These are phyloP conservation scores for Omphalea diandra DNA, from an alignment of 441 rosid genomes.

Conservation along the genomic window DNA sequence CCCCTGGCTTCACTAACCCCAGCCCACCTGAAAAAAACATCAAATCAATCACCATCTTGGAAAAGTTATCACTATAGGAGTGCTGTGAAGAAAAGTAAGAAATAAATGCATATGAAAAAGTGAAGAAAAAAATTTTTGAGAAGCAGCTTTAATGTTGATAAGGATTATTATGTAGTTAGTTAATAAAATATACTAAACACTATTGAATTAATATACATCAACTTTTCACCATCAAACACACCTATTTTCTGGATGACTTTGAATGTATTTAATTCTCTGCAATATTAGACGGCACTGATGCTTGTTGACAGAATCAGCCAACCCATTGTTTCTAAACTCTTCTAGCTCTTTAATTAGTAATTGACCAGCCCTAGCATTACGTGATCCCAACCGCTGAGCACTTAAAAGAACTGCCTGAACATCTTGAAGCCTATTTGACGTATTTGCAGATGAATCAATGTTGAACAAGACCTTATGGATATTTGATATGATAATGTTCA, in stretches of 20 bases:
- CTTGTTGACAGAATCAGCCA: constrained; percentile 93
- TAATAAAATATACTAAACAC: not conserved
- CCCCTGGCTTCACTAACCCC: constrained; percentile 98
- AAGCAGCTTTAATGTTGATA: not conserved
- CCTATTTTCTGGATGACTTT: constrained; percentile 74
- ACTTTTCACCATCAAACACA: constrained; percentile 31
- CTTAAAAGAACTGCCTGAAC: constrained; percentile 93
- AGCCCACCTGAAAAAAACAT: constrained; percentile 76
- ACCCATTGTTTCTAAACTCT: constrained; percentile 74
- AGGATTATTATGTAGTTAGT: not conserved
- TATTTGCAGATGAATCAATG: constrained; percentile 71
- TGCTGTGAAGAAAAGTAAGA: no score
- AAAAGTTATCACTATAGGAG: not conserved
- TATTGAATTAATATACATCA: constrained; percentile 3
- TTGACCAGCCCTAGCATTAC: constrained; percentile 81
- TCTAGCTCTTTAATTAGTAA: constrained; percentile 87
- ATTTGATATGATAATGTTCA: constrained; percentile 78
- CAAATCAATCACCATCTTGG: constrained; percentile 11
- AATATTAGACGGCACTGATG: constrained; percentile 92
- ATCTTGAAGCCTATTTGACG: constrained; percentile 89
- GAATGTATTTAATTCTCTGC: constrained; percentile 86
- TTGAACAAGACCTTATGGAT: constrained; percentile 86
- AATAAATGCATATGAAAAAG: no score
- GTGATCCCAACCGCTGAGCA: constrained; percentile 92
- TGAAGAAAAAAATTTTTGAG: not conserved